Evolutionary conservation across 495 filamentous ascomycete genomes (phyloP), one percentile per base, ranked within the genome.

Genomic region (Cercophora samala): DNA sequence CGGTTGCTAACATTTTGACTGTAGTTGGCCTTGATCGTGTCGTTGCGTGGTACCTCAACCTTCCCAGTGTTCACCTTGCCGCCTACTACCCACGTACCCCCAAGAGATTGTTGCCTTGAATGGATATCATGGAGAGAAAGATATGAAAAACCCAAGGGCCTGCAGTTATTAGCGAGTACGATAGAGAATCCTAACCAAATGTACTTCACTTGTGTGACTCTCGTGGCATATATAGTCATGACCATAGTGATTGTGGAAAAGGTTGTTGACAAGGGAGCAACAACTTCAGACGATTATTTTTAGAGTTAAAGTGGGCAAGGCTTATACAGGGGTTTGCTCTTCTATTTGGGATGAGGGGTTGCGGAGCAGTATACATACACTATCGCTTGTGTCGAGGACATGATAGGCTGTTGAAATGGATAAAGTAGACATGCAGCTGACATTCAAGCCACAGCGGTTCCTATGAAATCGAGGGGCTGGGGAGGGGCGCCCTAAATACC

Each of bases 1-100:
- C 70, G 92, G 90, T 0, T 93, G 85, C 26, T 82, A 84, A 3
- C 83, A 90, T 60, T 89, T 89, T 71, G 92, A 91, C 74, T 92
- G 92, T 68, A 86, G 26, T 96, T 69, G 93, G 93, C 5, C 76
- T 97, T 72, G 93, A 97, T 82, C 83, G 93, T 62, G 90, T 97
- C 63, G 91, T 97, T 64, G 91, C 92, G 74, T 92, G 91, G 83
- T 96, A 90, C 80, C 80, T 97, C 74, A 89, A 90, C 51, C 68
- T 97, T 80, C 91, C 90, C 2, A 92, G 91, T 75, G 88, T 97
- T 52, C 84, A 93, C 63, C 79, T 94, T 71, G 87, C 89, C 26
- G 88, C 88, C 63, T 82, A 89, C 73, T 96, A 93, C 77, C 92
- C 92, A 18, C 82, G 93, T 67, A 93, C 93, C 73, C 92, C 93